Conservation (phyloP, 768 basidiomycete species). For the Pulveroboletus sp. region DNA sequence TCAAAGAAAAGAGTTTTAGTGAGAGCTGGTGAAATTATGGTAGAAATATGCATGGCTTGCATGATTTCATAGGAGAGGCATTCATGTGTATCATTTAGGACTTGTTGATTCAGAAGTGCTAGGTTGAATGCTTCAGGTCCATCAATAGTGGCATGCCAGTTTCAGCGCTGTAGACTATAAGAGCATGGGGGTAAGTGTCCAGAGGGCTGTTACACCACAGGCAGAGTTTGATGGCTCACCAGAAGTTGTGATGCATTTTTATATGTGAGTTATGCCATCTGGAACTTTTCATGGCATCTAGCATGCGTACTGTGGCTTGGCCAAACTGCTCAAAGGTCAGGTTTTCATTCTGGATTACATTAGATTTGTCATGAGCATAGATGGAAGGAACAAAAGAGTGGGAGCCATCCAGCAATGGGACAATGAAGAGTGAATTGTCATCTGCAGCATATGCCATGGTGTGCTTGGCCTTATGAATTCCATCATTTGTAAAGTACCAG, state of each 20-base stretch:
- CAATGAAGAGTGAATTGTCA: background rate
- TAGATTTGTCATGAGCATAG: accelerated
- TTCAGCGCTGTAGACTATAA: background rate
- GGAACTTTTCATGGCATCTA: background rate
- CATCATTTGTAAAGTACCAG: background rate
- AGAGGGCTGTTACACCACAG: background rate
- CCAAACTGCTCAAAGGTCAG: background rate
- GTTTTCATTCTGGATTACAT: background rate
- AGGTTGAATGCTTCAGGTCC: background rate
- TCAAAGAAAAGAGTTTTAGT: too few species aligned
- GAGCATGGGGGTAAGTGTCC: background rate
- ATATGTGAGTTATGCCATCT: background rate
- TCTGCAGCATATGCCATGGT: background rate
- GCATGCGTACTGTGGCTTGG: background rate
- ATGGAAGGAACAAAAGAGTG: background rate
- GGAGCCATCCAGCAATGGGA: background rate
- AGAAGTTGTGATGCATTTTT: background rate
- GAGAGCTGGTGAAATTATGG: too few species aligned
- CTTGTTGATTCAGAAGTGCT: background rate
- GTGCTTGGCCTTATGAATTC: background rate
- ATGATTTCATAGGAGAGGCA: background rate
- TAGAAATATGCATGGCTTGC: background rate
- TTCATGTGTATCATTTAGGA: background rate
- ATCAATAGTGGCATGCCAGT: background rate
- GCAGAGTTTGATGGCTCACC: background rate